Base-by-base conservation (phyloP, 179 eudicot species). In the Gypsophila paniculata region DNA sequence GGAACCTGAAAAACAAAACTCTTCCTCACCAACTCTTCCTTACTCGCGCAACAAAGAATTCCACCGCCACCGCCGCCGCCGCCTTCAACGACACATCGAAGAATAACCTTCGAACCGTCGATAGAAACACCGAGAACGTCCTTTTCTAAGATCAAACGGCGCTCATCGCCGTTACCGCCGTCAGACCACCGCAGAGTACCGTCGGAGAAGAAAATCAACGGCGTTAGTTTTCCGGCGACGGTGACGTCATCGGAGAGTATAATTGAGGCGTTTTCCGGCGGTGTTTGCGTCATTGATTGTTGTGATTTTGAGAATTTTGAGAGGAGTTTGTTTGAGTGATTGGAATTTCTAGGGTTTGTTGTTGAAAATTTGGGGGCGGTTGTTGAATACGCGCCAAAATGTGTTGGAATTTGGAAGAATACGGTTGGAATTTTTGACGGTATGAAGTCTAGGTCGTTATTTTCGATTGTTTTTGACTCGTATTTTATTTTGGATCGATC, bases 161-260 rank as follows among this genome's bases (percentile, higher is more conserved):
- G 79, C 2, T 52, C 80, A 6, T 39, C 52, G n/a, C 80, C 82
- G 76, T 39, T 46, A 15, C 80, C 82, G 76, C 68, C 76, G 52
- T 74, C 83, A 11, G 69, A 23, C 98, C 98, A 93, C 23, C 82
- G 81, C 63, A 93, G 79, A 9, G 62, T 68, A 0, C 93, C 98
- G 66, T 73, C 86, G 75, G 85, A 55, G 49, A 81, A 75, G 7
- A 93, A 75, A 2, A 70, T 74, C 39, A 80, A 76, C 42, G 82
- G 25, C 32, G 85, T 78, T 14, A 63, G 73, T 15, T 17, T 29
- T 51, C 91, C 93, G 80, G 79, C 75, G 73, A 82, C 57, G 18
- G 63, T 67, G 8, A 87, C 83, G 1, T 70, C 82, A 69, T 87
- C 93, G 23, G 96, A 86, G 9, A 84, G 53, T 5, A 68, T 72